Evolutionary conservation across 306 rosid genomes (phyloP).

Genomic region (Corylus heterophylla): DNA sequence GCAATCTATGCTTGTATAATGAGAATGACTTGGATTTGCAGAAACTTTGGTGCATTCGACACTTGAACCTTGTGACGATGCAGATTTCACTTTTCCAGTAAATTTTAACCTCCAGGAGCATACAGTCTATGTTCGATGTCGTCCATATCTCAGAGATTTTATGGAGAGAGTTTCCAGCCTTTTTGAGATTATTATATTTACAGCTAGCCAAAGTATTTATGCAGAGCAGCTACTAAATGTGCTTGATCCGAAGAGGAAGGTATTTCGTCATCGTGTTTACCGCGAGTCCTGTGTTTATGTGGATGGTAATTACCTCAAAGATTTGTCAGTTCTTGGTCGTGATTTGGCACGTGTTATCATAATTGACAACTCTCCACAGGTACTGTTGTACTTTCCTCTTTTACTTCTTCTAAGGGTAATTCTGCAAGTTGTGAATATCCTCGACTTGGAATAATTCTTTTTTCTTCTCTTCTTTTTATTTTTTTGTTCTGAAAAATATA

Average conservation of each 20-base stretch:
- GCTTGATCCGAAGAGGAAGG: constrained; percentile 93
- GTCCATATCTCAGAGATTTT: constrained; percentile 91
- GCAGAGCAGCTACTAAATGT: constrained; percentile 97
- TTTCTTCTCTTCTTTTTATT: too few species aligned
- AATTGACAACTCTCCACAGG: constrained; percentile 98
- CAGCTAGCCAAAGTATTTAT: constrained; percentile 98
- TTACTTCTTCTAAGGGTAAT: neutral
- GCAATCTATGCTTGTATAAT: constrained; percentile 13
- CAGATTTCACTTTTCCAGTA: constrained; percentile 91
- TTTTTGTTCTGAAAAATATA: too few species aligned
- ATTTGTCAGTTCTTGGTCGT: constrained; percentile 95
- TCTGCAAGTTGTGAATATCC: constrained; percentile 1
- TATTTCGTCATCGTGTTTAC: constrained; percentile 90
- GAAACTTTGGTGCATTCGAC: constrained; percentile 98
- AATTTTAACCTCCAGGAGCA: constrained; percentile 87
- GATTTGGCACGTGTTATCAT: constrained; percentile 83
- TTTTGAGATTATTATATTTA: constrained; percentile 93
- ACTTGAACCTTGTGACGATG: constrained; percentile 87
- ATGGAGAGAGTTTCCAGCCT: constrained; percentile 70
- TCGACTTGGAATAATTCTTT: neutral
- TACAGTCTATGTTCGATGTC: constrained; percentile 92
- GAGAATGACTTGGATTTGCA: constrained; percentile 45
- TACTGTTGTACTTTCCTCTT: constrained; percentile 20
- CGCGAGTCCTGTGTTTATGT: constrained; percentile 97
- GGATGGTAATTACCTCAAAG: constrained; percentile 96